Conservation (phyloP, 768 basidiomycete genomes). For the Podaxis pistillaris region DNA sequence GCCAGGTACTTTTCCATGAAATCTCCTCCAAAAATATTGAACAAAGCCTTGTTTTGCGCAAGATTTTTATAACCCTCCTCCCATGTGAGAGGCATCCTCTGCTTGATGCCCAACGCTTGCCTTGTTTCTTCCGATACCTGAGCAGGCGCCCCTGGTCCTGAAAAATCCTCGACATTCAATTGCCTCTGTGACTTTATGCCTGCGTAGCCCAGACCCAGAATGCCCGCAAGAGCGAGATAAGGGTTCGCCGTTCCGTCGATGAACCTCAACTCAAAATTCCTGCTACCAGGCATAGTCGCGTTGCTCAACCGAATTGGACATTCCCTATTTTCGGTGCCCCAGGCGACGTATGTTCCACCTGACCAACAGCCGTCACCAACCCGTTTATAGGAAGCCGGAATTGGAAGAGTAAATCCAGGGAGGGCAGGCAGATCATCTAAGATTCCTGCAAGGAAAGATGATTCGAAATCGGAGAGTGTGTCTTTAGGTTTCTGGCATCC, state of each 20-base stretch:
- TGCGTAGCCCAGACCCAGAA: conserved; percentile 53
- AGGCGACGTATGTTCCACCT: conserved; percentile 67
- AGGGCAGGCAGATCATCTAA: conserved; percentile 58
- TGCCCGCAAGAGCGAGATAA: conserved; percentile 54
- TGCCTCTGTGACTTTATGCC: conserved; percentile 42
- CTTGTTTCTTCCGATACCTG: conserved; percentile 46
- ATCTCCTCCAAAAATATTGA: conserved; percentile 40
- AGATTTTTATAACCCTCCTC: conserved; percentile 45
- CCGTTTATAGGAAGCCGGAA: conserved; percentile 60
- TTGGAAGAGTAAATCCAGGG: conserved; percentile 58
- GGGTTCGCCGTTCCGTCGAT: conserved; percentile 67
- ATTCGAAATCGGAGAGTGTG: conserved; percentile 36
- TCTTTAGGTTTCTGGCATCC: conserved; percentile 6
- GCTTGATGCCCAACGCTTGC: conserved; percentile 40
- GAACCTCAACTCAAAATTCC: conserved; percentile 62
- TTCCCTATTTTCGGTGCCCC: conserved; percentile 73
- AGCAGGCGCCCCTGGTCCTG: conserved; percentile 31
- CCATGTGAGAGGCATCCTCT: conserved; percentile 48
- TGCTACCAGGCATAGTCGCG: conserved; percentile 38
- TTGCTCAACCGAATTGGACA: conserved; percentile 59
- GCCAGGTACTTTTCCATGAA: conserved; percentile 43
- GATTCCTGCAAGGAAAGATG: conserved; percentile 60
- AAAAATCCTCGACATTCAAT: conserved; percentile 38
- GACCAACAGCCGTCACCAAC: conserved; percentile 66
- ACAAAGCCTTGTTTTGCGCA: conserved; percentile 33